Base-by-base conservation (phyloP, 2,329 filamentous ascomycete genomes). In the Stachybotrys elegans region DNA sequence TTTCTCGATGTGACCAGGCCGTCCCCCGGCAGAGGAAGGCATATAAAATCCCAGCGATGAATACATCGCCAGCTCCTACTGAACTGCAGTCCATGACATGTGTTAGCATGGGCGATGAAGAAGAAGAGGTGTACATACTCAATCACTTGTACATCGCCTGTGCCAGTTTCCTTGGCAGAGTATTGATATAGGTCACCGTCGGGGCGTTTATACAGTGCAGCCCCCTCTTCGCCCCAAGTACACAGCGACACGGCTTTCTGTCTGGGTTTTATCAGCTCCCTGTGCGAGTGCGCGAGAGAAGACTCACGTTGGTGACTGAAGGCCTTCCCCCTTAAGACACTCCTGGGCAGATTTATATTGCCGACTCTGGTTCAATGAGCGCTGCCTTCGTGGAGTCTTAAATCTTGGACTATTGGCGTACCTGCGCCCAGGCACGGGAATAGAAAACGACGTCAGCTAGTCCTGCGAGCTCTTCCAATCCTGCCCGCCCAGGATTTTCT, bases 61-160 rank as follows among this genome's bases (percentile, higher is more conserved):
- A 89, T 0, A 85, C 88, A 57, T 89, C 86, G 51, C 86, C 86
- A 35, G 85, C 85, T 43, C 85, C 86, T 48, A 88, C 76, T 6
- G 83, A 75, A 59, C 84, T 87, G 58, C 40, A 32, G 16, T 46
- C 51, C 43, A 41, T 44, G 34, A 9, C 14, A 39, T 39, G 48
- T 42, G 47, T 41, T 47, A 45, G 49, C 51, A 17, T 17, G 21
- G 42, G 22, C 31, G 43, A 37, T 36, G 36, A n/a, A n/a, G n/a
- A n/a, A n/a, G n/a, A n/a, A n/a, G n/a, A n/a, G n/a, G n/a, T n/a
- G n/a, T n/a, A n/a, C n/a, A n/a, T n/a, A n/a, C n/a, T n/a, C n/a
- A n/a, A n/a, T n/a, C n/a, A n/a, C n/a, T n/a, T n/a, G n/a, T n/a
- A n/a, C n/a, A n/a, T n/a, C n/a, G n/a, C n/a, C n/a, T 43, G 43